Conservation (phyloP, 2,329 filamentous ascomycete species). For the Botrytis squamosa region DNA sequence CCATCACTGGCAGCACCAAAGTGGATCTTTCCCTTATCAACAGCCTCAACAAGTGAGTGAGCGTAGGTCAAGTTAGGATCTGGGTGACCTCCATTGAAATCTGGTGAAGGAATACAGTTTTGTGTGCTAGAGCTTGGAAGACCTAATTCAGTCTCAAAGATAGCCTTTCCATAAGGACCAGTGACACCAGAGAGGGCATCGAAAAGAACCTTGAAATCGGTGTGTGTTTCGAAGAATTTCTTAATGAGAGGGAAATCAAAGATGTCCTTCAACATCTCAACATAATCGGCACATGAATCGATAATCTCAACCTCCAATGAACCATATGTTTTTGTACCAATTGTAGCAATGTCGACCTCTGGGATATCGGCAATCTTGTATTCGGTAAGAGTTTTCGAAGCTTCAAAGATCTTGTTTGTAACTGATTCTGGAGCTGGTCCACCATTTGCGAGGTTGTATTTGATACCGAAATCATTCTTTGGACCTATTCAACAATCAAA, state of each 20-base stretch:
- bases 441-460: slow-evolving; percentile 97
- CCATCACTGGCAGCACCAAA: slow-evolving; percentile 97
- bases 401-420: slow-evolving; percentile 96
- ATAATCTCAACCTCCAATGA: slow-evolving; percentile 91
- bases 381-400: slow-evolving; percentile 81
- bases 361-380: slow-evolving; percentile 92
- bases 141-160: slow-evolving; percentile 92
- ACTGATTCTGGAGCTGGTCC: slow-evolving; percentile 93
- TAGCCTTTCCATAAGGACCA: slow-evolving; percentile 89
- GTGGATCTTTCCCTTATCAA: slow-evolving; percentile 87
- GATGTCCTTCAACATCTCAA: slow-evolving; percentile 94
- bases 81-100: slow-evolving; percentile 96
- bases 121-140: slow-evolving; percentile 75
- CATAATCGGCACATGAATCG: slow-evolving; percentile 89
- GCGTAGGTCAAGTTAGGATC: slow-evolving; percentile 98
- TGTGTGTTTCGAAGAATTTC: slow-evolving; percentile 81
- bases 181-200: slow-evolving; percentile 94
- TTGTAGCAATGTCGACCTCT: slow-evolving; percentile 76
- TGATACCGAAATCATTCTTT: slow-evolving; percentile 96
- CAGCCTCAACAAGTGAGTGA: slow-evolving; percentile 87
- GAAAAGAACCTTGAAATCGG: slow-evolving; percentile 95
- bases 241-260: slow-evolving; percentile 98
- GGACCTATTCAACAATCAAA: slow-evolving; percentile 59
- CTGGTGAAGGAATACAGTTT: slow-evolving; percentile 87
- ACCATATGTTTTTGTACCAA: slow-evolving; percentile 84